Evolutionary conservation across 129 eudicot genomes (phyloP), one percentile per base, ranked within the genome.

Genomic region (Chrysanthemum makinoi): DNA sequence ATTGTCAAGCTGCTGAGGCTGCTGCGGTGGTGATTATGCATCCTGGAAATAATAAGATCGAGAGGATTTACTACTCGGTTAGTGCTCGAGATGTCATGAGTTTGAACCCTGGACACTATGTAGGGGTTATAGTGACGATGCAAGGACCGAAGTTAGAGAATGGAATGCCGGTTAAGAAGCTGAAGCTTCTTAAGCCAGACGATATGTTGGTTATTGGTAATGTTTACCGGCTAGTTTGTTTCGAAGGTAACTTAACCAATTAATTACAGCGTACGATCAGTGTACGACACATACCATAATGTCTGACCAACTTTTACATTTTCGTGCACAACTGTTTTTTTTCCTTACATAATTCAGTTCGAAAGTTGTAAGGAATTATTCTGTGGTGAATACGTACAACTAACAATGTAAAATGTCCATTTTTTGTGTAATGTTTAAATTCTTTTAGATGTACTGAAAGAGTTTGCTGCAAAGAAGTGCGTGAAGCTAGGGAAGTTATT

Each of bases 1-100:
- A 89, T 58, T 89, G 96, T 49, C 96, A 89, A 59, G 87, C 96
- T 15, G 91, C 92, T 12, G 93, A 84, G 78, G 87, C 87, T 68
- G 96, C 92, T 22, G 72, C 90, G 49, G 93, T 84, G 80, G 79
- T 86, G 77, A 79, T 89, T 59, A 79, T 72, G 52, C 96, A 86
- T 65, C 87, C 93, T 0, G 80, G 73, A 7, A 72, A 74, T 33
- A 72, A 74, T 33, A 86, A 80, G 74, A 80, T 89, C 8, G 78
- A 89, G 73, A 86, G 85, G 80, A 66, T 84, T 72, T 84, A 84
- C 77, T 60, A 79, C 73, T 79, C 90, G 5, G 83, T 89, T 3
- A 84, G 74, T 39, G 96, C 93, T 39, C 73, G 73, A 2, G 80
- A 86, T 48, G 79, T 89, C 72, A 89, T 89, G 96, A 70, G 55